These are phyloP conservation scores for Sporisorium graminicola DNA, from an alignment of 1,284 basidiomycete species.

Conservation along the genomic window DNA sequence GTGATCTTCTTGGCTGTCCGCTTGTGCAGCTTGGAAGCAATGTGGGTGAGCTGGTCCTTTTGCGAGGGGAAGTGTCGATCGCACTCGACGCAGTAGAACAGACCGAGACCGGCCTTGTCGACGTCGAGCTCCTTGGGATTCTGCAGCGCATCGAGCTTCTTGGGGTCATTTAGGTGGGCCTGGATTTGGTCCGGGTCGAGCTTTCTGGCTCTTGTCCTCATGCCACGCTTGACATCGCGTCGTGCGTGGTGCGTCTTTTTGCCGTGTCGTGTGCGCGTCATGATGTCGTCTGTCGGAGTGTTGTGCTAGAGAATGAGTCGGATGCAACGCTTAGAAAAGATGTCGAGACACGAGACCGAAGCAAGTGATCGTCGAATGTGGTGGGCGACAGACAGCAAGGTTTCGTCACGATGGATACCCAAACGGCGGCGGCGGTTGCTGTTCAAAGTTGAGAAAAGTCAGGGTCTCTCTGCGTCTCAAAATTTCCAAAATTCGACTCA, in stretches of 20 bases:
- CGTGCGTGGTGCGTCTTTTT: constrained; percentile 68
- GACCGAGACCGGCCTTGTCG: constrained; percentile 68
- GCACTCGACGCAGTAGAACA: constrained; percentile 69
- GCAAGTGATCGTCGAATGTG: constrained; percentile 1
- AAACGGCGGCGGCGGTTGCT: not conserved
- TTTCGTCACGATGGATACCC: too few species aligned
- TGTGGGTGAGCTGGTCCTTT: constrained; percentile 63
- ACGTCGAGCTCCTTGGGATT: constrained; percentile 65
- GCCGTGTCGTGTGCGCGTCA: constrained; percentile 63
- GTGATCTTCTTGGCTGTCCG: constrained; percentile 62
- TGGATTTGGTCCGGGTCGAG: constrained; percentile 68
- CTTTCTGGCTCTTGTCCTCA: constrained; percentile 67
- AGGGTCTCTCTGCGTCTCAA: constrained; percentile 12
- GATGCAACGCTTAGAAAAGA: not conserved
- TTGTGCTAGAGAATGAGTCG: not conserved
- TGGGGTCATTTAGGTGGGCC: constrained; percentile 58
- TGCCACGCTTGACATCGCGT: constrained; percentile 65
- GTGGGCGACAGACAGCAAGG: not conserved
- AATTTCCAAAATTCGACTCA: constrained; percentile 5
- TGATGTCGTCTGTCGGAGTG: constrained; percentile 9
- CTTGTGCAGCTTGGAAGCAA: constrained; percentile 67
- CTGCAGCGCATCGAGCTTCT: constrained; percentile 56
- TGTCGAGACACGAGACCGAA: not conserved
- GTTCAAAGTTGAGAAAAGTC: not conserved
- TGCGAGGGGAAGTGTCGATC: constrained; percentile 66